Base-by-base conservation (phyloP, 1,284 basidiomycete species). In the Kalmanozyma brasiliensis region DNA sequence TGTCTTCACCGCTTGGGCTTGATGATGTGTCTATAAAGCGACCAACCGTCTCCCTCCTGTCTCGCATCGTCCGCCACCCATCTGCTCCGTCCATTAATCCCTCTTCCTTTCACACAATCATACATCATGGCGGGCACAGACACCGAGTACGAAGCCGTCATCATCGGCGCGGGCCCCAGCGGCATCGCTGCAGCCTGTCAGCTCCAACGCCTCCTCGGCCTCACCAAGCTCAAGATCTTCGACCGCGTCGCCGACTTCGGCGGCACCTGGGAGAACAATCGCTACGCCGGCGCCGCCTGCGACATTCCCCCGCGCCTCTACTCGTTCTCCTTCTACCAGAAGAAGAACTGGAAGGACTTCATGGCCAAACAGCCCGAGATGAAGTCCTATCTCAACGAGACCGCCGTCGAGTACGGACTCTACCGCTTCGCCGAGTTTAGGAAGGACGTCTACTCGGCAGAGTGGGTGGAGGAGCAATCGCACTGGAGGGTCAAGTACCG, bases 271-370 rank as follows among this genome's bases (percentile, higher is more conserved):
- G 34, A 34, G 22, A 47, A 45, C 49, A 77, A 77, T 46, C 41
- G 32, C 14, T 78, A 78, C 43, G 62, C 76, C 0, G 71, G 67
- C 1, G 59, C 60, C 14, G 74, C 52, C 2, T 74, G 71, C 45
- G 75, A 76, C 34, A 41, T 78, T 5, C 76, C 76, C 0, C 56
- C 67, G 4, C 49, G 72, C 5, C 72, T 78, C 30, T 78, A 78
- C 53, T 73, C 68, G n/a, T 45, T 62, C 32, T 66, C 48, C 8
- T 67, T 57, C 40, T 40, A 64, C 37, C 69, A 67, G 44, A 59
- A 55, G 46, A 62, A 61, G 37, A 35, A 29, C 4, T 67, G 63
- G 64, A 37, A 49, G 5, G 43, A 57, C 10, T 60, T 63, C 20
- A 52, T 62, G 49, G 52, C 65, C 10, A 34, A 30, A 6, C 65